Percentiles rank a stretch among this genome's conserved stretches.
These are phyloP conservation scores for Castanea mollissima DNA, from an alignment of 306 rosid species.

Conservation along the genomic window DNA sequence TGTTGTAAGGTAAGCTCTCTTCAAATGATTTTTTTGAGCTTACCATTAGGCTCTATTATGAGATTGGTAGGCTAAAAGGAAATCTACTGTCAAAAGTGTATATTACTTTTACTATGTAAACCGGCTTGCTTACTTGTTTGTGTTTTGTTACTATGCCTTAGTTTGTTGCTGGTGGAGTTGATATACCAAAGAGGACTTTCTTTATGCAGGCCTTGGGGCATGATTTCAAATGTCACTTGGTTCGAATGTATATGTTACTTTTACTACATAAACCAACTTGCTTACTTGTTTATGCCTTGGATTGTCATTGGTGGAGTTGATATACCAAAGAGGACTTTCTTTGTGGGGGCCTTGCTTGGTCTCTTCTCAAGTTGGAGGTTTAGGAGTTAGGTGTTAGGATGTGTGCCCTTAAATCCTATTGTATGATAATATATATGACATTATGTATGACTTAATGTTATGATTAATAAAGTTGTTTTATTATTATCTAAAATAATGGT, in stretches of 20 bases:
- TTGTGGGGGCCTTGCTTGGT: not conserved
- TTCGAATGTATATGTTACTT: not conserved
- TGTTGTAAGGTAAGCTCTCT: not conserved
- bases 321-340: too few relatives aligned
- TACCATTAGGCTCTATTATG: not conserved
- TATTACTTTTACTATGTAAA: not conserved
- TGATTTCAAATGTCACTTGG: too few relatives aligned
- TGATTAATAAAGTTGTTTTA: too few relatives aligned
- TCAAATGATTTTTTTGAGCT: not conserved
- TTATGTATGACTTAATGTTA: too few relatives aligned
- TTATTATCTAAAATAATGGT: too few relatives aligned
- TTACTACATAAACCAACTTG: not conserved
- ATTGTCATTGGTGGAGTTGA: not conserved
- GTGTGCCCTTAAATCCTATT: too few relatives aligned
- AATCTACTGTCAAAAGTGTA: not conserved
- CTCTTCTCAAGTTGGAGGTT: not conserved
- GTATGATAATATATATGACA: too few relatives aligned
- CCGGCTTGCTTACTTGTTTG: not conserved
- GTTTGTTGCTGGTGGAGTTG: not conserved
- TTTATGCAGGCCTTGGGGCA: not conserved
- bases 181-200: not conserved
- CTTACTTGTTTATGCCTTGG: not conserved
- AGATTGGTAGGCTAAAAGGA: too few relatives aligned
- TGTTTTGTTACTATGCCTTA: not conserved
- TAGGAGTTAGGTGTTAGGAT: not conserved